These are phyloP conservation scores for Penicillium sp. DNA, from an alignment of 2,329 filamentous ascomycete species.

Conservation along the genomic window DNA sequence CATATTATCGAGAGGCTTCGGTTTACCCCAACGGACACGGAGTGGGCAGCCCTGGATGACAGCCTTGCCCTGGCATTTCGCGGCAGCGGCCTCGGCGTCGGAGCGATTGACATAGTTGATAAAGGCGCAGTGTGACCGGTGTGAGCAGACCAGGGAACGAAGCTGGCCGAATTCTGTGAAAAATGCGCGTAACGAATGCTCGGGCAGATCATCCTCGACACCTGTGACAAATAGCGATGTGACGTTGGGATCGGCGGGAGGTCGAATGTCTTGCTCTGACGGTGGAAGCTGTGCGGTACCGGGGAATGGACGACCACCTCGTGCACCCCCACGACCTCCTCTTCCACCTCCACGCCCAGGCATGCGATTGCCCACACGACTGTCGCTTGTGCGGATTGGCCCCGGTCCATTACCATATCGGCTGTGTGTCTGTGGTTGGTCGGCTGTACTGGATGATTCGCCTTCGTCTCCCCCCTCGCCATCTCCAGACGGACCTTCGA, in stretches of 20 bases:
- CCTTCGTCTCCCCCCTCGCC: constrained; percentile 47
- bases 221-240: constrained; percentile 94
- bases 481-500: constrained; percentile 60
- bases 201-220: constrained; percentile 92
- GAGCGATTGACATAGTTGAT: constrained; percentile 89
- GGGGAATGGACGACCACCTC: constrained; percentile 66
- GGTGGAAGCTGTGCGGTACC: constrained; percentile 75
- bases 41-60: constrained; percentile 90
- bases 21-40: constrained; percentile 88
- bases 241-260: constrained; percentile 81
- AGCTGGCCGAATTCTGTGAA: constrained; percentile 89
- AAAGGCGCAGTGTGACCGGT: constrained; percentile 96
- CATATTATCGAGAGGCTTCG: constrained; percentile 89
- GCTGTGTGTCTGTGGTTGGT: constrained; percentile 48
- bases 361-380: constrained; percentile 43
- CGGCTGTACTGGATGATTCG: constrained; percentile 37
- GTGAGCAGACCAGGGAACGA: constrained; percentile 90
- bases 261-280: constrained; percentile 80
- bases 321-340: constrained; percentile 50
- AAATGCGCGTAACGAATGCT: constrained; percentile 86
- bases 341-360: constrained; percentile 51
- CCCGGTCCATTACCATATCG: constrained; percentile 56
- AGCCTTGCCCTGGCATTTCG: constrained; percentile 82
- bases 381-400: constrained; percentile 74
- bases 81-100: constrained; percentile 82